These are phyloP conservation scores for Stachybotrys chartarum DNA, from an alignment of 2,329 filamentous ascomycete genomes.

Conservation along the genomic window DNA sequence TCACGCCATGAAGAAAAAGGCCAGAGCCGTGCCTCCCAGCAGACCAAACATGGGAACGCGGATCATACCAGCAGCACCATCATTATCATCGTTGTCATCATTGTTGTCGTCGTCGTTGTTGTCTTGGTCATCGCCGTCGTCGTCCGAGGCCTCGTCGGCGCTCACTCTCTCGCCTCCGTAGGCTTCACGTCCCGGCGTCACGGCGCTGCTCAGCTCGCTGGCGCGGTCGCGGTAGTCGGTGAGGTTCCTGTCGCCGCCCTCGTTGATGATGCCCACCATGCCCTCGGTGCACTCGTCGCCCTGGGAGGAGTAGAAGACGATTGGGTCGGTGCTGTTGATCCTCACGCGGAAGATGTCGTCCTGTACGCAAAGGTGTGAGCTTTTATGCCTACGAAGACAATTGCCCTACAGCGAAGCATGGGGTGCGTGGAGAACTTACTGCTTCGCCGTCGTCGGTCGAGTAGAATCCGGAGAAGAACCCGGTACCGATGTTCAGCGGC, in stretches of 20 bases:
- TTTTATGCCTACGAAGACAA: slow-evolving; percentile 1
- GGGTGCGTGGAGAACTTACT: slow-evolving; percentile 13
- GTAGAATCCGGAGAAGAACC: slow-evolving; percentile 31
- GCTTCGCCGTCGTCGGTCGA: slow-evolving; percentile 17
- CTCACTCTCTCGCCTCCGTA: slow-evolving; percentile 22
- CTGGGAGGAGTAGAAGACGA: slow-evolving; percentile 31
- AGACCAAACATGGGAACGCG: slow-evolving; percentile 10
- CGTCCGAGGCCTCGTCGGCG: slow-evolving; percentile 9
- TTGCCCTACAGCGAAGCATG: background rate
- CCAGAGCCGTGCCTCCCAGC: slow-evolving; percentile 9
- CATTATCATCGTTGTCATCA: slow-evolving; percentile 5
- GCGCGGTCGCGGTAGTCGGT: slow-evolving; percentile 23
- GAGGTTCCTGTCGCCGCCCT: slow-evolving; percentile 18
- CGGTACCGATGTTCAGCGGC: slow-evolving; percentile 20
- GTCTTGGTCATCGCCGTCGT: slow-evolving; percentile 6
- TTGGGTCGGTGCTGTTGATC: slow-evolving; percentile 22
- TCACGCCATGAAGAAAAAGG: slow-evolving; percentile 11
- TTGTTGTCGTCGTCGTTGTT: slow-evolving; percentile 2
- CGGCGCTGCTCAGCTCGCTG: slow-evolving; percentile 13
- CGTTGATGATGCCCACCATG: slow-evolving; percentile 33
- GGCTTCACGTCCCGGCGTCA: slow-evolving; percentile 15
- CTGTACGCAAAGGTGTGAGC: slow-evolving; percentile 8
- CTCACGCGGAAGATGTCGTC: slow-evolving; percentile 26
- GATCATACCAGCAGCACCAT: slow-evolving; percentile 9
- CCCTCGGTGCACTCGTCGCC: slow-evolving; percentile 26